These are phyloP conservation scores for Pseudomonodictys pantanalensis DNA, from an alignment of 495 filamentous ascomycete genomes.

Conservation along the genomic window DNA sequence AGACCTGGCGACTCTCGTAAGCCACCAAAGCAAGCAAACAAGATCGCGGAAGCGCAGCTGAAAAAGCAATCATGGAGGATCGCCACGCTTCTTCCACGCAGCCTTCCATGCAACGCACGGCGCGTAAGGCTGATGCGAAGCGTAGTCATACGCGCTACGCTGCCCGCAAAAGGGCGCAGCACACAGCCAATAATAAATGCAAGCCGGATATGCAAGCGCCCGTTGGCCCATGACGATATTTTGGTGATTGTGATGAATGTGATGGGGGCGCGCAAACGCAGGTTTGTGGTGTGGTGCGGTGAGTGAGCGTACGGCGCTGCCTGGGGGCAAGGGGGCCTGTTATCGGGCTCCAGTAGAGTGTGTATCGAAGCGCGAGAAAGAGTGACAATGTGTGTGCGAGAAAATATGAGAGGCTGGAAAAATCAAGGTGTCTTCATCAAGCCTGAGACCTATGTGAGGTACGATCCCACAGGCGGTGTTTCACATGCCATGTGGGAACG, in stretches of 20 bases:
- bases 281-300: too few species aligned
- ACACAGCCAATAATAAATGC: slow-evolving; percentile 6
- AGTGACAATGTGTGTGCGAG: too few species aligned
- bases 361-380: too few species aligned
- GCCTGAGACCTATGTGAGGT: slow-evolving; percentile 23
- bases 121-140: slow-evolving; percentile 13
- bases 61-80: slow-evolving; percentile 6
- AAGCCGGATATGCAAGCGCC: slow-evolving; percentile 14
- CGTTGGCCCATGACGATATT: not conserved
- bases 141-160: not conserved
- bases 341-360: too few species aligned
- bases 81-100: slow-evolving; percentile 15
- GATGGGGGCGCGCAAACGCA: too few species aligned
- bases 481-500: slow-evolving; percentile 26
- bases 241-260: slow-evolving; percentile 12
- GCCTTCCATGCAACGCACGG: slow-evolving; percentile 18
- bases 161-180: slow-evolving; percentile 4
- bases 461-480: not conserved
- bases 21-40: not conserved
- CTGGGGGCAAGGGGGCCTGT: too few species aligned
- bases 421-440: not conserved
- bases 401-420: slow-evolving; percentile 6
- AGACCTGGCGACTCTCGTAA: not conserved
- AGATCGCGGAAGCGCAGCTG: not conserved
- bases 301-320: too few species aligned